Evolutionary conservation across 2,329 filamentous ascomycete species (phyloP).

Genomic region (Aspergillus neotritici): DNA sequence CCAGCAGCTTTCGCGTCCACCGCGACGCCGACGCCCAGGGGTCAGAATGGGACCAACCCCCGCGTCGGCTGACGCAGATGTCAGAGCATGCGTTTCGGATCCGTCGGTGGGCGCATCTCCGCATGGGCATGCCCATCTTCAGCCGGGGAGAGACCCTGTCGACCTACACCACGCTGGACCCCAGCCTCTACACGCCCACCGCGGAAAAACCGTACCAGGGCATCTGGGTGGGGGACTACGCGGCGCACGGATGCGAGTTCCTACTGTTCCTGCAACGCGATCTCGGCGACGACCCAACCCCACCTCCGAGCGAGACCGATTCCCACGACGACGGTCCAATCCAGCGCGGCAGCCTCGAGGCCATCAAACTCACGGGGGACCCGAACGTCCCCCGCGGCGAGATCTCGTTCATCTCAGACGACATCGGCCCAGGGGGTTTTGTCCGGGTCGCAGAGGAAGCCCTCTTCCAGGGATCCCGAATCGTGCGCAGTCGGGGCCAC

Average conservation of each 20-base stretch:
- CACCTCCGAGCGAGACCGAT: constrained; percentile 40
- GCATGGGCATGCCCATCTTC: constrained; percentile 39
- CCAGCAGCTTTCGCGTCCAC: constrained; percentile 54
- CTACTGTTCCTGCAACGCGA: constrained; percentile 73
- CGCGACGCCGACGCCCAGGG: constrained; percentile 45
- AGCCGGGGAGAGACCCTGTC: constrained; percentile 45
- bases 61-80: constrained; percentile 53
- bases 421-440: constrained; percentile 63
- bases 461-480: constrained; percentile 66
- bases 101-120: constrained; percentile 68
- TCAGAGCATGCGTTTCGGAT: constrained; percentile 68
- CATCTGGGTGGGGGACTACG: constrained; percentile 90
- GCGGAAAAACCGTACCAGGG: constrained; percentile 75
- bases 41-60: constrained; percentile 43
- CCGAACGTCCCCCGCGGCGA: constrained; percentile 84
- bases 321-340: constrained; percentile 44
- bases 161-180: constrained; percentile 68
- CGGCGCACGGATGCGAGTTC: constrained; percentile 82
- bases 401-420: constrained; percentile 71
- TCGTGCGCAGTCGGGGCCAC: constrained; percentile 71
- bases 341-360: constrained; percentile 66
- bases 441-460: constrained; percentile 59
- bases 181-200: constrained; percentile 73
- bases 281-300: constrained; percentile 24
- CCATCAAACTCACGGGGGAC: constrained; percentile 88